Percentiles rank a stretch among this genome's conserved stretches.
Conservation (phyloP, 2,329 filamentous ascomycete genomes). For the Ascochyta fabae region DNA sequence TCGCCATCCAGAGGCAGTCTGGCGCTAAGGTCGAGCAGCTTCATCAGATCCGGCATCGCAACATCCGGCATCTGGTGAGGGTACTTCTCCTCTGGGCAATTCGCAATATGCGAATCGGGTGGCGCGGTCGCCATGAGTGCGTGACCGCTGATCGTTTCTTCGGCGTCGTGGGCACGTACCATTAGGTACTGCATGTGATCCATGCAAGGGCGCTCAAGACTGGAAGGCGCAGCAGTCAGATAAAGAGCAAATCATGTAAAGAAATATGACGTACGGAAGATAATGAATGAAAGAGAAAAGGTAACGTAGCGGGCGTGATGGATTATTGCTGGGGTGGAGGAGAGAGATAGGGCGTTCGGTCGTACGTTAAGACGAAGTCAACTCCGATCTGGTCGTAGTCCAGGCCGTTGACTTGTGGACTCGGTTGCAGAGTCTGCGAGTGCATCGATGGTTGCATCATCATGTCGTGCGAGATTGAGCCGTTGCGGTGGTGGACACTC, state of each 20-base stretch:
- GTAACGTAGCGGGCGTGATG: constrained; percentile 23
- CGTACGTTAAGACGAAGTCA: constrained; percentile 92
- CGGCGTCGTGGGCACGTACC: constrained; percentile 59
- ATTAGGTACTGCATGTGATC: constrained; percentile 84
- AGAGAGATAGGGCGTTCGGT: constrained; percentile 66
- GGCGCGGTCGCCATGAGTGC: constrained; percentile 93
- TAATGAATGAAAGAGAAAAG: constrained; percentile 25
- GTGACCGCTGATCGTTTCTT: constrained; percentile 76
- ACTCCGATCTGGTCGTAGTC: constrained; percentile 85
- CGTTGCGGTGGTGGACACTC: constrained; percentile 36
- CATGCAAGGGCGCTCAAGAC: constrained; percentile 94
- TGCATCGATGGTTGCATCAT: constrained; percentile 27
- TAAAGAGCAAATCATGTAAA: constrained; percentile 29
- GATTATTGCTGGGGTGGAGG: constrained; percentile 50
- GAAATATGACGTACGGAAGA: constrained; percentile 35
- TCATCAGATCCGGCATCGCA: constrained; percentile 76
- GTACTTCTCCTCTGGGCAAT: constrained; percentile 62
- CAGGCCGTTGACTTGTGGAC: constrained; percentile 53
- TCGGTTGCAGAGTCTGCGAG: constrained; percentile 26
- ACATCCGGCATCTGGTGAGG: constrained; percentile 77
- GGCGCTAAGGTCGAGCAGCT: constrained; percentile 82
- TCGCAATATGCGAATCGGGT: constrained; percentile 68
- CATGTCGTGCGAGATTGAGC: constrained; percentile 39
- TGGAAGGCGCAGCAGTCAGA: constrained; percentile 46
- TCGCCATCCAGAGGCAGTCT: constrained; percentile 84